Percentiles rank a stretch among this genome's conserved stretches.
Conservation (phyloP, 306 rosid genomes). For the Hippophae rhamnoides region DNA sequence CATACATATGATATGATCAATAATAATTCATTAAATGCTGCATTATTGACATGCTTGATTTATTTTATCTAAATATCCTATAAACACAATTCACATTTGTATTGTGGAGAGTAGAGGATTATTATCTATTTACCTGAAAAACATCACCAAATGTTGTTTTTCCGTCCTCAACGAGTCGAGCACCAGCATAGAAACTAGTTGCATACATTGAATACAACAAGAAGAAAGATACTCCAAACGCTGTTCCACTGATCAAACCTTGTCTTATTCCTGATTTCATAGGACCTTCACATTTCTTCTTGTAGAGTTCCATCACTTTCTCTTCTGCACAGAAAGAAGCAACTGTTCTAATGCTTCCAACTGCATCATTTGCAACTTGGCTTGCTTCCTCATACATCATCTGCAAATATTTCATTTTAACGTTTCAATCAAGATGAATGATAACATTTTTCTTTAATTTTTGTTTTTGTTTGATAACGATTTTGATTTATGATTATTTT, state of each 20-base stretch:
- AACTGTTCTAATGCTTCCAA: conserved; percentile 84
- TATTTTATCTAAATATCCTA: background rate
- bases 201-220: conserved; percentile 58
- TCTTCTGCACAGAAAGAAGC: conserved; percentile 87
- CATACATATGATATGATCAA: background rate
- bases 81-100: background rate
- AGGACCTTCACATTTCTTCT: conserved; percentile 76
- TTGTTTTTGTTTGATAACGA: too few relatives aligned
- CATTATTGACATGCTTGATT: background rate
- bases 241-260: conserved; percentile 74
- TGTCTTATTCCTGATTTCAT: conserved; percentile 57
- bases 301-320: conserved; percentile 73
- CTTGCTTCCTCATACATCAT: conserved; percentile 84
- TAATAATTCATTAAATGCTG: background rate
- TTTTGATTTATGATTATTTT: too few relatives aligned
- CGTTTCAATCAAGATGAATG: too few relatives aligned
- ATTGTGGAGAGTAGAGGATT: background rate
- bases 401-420: conserved; percentile 26
- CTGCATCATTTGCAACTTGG: conserved; percentile 85
- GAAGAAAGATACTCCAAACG: conserved; percentile 67
- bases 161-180: conserved; percentile 43
- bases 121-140: conserved; percentile 37
- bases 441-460: too few relatives aligned
- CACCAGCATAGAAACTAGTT: conserved; percentile 73
- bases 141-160: conserved; percentile 45